These are phyloP conservation scores for Xylariaceae sp. DNA, from an alignment of 2,329 filamentous ascomycete species.

Conservation along the genomic window DNA sequence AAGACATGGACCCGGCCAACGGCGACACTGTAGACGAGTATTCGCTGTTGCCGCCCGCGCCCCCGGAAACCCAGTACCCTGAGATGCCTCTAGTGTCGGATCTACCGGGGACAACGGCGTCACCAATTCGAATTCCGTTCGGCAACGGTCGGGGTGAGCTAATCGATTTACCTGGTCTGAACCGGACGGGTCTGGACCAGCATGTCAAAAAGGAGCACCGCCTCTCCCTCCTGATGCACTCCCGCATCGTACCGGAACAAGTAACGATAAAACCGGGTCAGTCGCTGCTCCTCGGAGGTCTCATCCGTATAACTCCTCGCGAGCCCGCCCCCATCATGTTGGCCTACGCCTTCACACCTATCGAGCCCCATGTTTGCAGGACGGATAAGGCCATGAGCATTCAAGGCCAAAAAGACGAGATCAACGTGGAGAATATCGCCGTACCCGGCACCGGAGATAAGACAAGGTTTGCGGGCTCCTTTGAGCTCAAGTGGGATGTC, in stretches of 20 bases:
- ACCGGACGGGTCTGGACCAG: constrained; percentile 66
- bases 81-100: constrained; percentile 81
- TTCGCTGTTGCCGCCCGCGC: constrained; percentile 70
- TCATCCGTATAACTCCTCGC: constrained; percentile 80
- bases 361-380: constrained; percentile 70
- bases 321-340: constrained; percentile 63
- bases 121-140: constrained; percentile 88
- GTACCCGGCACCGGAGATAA: constrained; percentile 52
- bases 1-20: constrained; percentile 27
- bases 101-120: constrained; percentile 88
- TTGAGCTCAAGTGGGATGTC: constrained; percentile 74
- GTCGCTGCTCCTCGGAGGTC: constrained; percentile 77
- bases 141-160: constrained; percentile 83
- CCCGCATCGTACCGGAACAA: constrained; percentile 69
- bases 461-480: constrained; percentile 68
- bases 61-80: constrained; percentile 69
- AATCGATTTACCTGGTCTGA: constrained; percentile 85
- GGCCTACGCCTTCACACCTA: constrained; percentile 80
- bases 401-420: constrained; percentile 59
- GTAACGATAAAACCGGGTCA: constrained; percentile 68
- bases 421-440: constrained; percentile 61
- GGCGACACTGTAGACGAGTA: constrained; percentile 37
- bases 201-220: constrained; percentile 66
- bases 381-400: constrained; percentile 76
- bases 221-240: constrained; percentile 70